Evolutionary conservation across 345 rosid genomes (phyloP).

Genomic region (Erucastrum elatum): DNA sequence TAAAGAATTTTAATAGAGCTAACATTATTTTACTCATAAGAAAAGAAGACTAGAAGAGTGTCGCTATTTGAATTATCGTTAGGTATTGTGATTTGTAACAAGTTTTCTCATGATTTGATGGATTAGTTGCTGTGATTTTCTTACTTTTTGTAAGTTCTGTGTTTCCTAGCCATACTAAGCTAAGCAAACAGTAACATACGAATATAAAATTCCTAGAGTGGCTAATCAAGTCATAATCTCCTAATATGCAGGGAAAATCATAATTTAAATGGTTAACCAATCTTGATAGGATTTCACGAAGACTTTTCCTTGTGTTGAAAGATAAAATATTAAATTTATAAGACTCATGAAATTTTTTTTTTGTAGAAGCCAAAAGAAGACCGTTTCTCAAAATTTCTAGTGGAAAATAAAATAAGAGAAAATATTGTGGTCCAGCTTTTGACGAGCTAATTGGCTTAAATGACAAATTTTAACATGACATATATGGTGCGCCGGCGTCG

Average conservation of each 20-base stretch:
- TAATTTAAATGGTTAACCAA: background rate
- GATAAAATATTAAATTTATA: too few relatives aligned
- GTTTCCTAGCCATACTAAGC: too few relatives aligned
- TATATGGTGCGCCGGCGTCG: slow-evolving; percentile 30
- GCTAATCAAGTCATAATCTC: background rate
- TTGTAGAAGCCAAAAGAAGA: slow-evolving; percentile 23
- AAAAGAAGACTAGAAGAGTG: too few relatives aligned
- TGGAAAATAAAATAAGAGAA: slow-evolving; percentile 5
- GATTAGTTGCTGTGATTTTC: too few relatives aligned
- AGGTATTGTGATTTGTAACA: too few relatives aligned
- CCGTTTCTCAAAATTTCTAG: slow-evolving; percentile 28
- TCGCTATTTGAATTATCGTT: too few relatives aligned
- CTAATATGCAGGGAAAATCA: background rate
- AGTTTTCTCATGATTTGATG: too few relatives aligned
- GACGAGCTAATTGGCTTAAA: slow-evolving; percentile 38
- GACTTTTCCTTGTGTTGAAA: too few relatives aligned
- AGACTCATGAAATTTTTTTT: too few relatives aligned
- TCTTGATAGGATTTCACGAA: background rate
- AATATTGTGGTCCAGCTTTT: slow-evolving; percentile 38
- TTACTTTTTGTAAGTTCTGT: too few relatives aligned
- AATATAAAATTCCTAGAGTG: background rate
- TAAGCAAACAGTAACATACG: background rate
- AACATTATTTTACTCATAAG: too few relatives aligned
- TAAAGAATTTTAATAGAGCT: too few relatives aligned
- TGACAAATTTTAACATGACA: slow-evolving; percentile 31